Conservation (phyloP, 2,329 filamentous ascomycete genomes). For the Penicillium sp. region DNA sequence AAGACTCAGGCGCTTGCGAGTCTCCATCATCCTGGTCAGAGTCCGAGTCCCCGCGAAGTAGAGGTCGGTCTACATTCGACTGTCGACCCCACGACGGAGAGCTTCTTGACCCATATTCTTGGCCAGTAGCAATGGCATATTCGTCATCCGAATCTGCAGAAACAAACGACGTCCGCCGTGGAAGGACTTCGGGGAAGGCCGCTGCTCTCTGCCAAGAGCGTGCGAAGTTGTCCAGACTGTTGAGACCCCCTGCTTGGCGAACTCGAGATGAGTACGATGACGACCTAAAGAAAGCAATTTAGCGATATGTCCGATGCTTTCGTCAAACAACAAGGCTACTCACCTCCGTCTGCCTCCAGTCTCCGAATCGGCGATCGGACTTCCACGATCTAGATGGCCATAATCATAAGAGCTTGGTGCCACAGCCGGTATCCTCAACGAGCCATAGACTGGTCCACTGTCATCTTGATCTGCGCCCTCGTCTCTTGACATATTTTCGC, state of each 20-base stretch:
- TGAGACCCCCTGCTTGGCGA: constrained; percentile 77
- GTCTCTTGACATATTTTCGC: constrained; percentile 1
- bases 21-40: constrained; percentile 22
- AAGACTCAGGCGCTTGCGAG: constrained; percentile 10
- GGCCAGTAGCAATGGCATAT: constrained; percentile 21
- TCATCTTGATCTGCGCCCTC: constrained; percentile 8
- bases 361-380: constrained; percentile 17
- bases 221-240: constrained; percentile 91
- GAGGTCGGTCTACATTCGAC: constrained; percentile 28
- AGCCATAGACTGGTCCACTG: constrained; percentile 8
- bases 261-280: constrained; percentile 50
- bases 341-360: constrained; percentile 18
- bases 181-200: constrained; percentile 82
- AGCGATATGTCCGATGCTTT: background rate
- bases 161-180: constrained; percentile 72
- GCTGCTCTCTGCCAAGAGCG: constrained; percentile 90
- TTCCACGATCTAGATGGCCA: constrained; percentile 8
- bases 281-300: constrained; percentile 20
- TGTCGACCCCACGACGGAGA: constrained; percentile 25
- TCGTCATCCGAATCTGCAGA: constrained; percentile 56
- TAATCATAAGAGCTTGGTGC: constrained; percentile 19
- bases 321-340: background rate
- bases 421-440: constrained; percentile 8
- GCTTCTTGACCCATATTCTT: constrained; percentile 21
- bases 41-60: constrained; percentile 34